Evolutionary conservation across 2,329 filamentous ascomycete species (phyloP).

Genomic region (Xylariales sp.): DNA sequence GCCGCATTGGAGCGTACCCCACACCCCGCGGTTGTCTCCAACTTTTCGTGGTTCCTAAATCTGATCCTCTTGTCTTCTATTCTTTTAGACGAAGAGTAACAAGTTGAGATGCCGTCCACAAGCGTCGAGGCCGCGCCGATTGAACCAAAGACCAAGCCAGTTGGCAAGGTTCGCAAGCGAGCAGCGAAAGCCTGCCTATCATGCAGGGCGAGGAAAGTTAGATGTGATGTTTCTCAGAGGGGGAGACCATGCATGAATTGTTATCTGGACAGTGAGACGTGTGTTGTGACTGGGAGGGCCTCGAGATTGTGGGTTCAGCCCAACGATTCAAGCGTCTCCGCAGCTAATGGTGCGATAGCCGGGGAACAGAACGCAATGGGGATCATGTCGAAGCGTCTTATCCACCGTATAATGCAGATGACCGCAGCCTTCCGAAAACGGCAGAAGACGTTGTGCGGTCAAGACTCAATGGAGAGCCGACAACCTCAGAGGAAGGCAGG

Average conservation of each 20-base stretch:
- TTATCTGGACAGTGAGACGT: constrained; percentile 43
- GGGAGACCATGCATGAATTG: constrained; percentile 49
- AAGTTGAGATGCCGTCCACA: constrained; percentile 6
- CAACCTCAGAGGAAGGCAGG: constrained; percentile 15
- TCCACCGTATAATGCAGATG: constrained; percentile 23
- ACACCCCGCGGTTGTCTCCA: constrained; percentile 21
- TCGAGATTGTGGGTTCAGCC: constrained; percentile 32
- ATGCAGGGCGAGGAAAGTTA: constrained; percentile 46
- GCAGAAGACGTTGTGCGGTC: constrained; percentile 26
- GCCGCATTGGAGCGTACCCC: constrained; percentile 15
- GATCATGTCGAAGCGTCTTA: constrained; percentile 24
- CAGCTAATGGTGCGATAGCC: not conserved
- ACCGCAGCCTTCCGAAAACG: constrained; percentile 19
- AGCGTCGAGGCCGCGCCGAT: constrained; percentile 17
- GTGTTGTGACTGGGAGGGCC: constrained; percentile 35
- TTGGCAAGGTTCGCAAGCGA: constrained; percentile 36
- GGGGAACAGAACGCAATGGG: constrained; percentile 10
- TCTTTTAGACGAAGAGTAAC: no score
- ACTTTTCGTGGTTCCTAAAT: constrained; percentile 11
- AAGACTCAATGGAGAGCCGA: constrained; percentile 20
- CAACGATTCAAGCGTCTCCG: not conserved
- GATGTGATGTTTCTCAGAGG: constrained; percentile 45
- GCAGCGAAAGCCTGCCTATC: constrained; percentile 47
- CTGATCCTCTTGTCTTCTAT: no score
- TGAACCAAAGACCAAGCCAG: constrained; percentile 23